Conservation (phyloP, 768 basidiomycete genomes). For the Pholiota molesta region DNA sequence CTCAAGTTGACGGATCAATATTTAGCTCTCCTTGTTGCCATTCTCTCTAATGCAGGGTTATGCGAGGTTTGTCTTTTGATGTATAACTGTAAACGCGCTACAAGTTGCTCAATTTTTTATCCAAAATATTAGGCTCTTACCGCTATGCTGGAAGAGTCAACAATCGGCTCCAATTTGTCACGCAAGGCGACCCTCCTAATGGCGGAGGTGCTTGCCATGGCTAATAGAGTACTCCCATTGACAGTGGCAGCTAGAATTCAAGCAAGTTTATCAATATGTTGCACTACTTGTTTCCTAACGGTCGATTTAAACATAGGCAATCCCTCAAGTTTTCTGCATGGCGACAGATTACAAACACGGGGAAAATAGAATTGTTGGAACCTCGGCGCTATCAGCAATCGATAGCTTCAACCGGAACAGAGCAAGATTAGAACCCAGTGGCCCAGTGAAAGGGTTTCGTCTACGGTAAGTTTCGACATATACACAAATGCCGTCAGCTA, state of each 20-base stretch:
- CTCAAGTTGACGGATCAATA: slow-evolving; percentile 93
- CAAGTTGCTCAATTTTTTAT: neutral
- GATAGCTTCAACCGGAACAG: slow-evolving; percentile 94
- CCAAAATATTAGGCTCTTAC: slow-evolving; percentile 68
- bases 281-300: neutral
- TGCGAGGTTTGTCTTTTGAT: slow-evolving; percentile 61
- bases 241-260: slow-evolving; percentile 84
- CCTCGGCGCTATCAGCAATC: slow-evolving; percentile 82
- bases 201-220: slow-evolving; percentile 88
- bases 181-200: slow-evolving; percentile 91
- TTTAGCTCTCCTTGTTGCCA: slow-evolving; percentile 79
- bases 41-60: slow-evolving; percentile 87
- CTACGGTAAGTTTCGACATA: slow-evolving; percentile 53
- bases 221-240: slow-evolving; percentile 85
- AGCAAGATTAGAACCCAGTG: slow-evolving; percentile 62
- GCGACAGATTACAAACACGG: slow-evolving; percentile 82
- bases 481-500: neutral
- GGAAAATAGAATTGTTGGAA: slow-evolving; percentile 80
- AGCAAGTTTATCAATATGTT: slow-evolving; percentile 37
- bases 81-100: neutral
- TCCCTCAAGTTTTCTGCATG: slow-evolving; percentile 83
- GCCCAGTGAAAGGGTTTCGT: slow-evolving; percentile 54
- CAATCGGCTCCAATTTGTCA: slow-evolving; percentile 70
- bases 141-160: slow-evolving; percentile 81
- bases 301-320: slow-evolving; percentile 49